These are phyloP conservation scores for Mrakia gelida DNA, from an alignment of 768 basidiomycete genomes.

Conservation along the genomic window DNA sequence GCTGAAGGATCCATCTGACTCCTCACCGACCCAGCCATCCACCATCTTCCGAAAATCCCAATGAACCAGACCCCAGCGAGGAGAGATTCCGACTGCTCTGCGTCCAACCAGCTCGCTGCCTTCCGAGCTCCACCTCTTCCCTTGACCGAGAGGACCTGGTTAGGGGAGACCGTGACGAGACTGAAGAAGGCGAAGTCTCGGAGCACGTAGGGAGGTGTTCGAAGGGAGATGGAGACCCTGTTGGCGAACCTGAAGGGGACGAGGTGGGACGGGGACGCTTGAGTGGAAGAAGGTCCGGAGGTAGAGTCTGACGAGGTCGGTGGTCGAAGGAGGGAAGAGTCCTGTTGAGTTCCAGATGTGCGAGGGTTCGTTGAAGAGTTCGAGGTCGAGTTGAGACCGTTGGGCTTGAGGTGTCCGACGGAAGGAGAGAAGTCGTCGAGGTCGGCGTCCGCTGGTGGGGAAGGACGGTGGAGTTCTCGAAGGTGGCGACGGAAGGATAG, in stretches of 20 bases:
- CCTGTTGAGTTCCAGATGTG: slow-evolving; percentile 29
- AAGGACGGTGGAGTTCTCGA: slow-evolving; percentile 67
- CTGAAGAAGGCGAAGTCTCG: slow-evolving; percentile 83
- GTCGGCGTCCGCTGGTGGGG: slow-evolving; percentile 31
- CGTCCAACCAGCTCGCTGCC: slow-evolving; percentile 18
- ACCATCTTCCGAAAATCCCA: slow-evolving; percentile 88
- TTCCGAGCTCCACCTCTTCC: not conserved
- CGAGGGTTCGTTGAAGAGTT: not conserved
- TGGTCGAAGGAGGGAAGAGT: slow-evolving; percentile 29
- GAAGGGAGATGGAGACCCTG: slow-evolving; percentile 84
- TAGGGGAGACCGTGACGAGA: slow-evolving; percentile 69
- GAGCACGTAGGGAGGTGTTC: slow-evolving; percentile 84
- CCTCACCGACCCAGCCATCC: slow-evolving; percentile 74
- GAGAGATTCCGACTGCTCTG: slow-evolving; percentile 20
- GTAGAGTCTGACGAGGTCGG: not conserved
- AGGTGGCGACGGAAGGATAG: slow-evolving; percentile 93
- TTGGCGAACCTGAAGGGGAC: slow-evolving; percentile 68
- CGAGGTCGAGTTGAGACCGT: not conserved
- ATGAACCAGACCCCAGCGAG: slow-evolving; percentile 73
- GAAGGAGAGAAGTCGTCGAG: slow-evolving; percentile 29
- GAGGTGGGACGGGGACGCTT: slow-evolving; percentile 35
- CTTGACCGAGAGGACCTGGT: slow-evolving; percentile 43
- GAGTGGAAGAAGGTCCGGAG: slow-evolving; percentile 24
- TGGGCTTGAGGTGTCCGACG: slow-evolving; percentile 28
- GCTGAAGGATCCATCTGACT: slow-evolving; percentile 33